Evolutionary conservation across 306 rosid genomes (phyloP), one percentile per base, ranked within the genome.

Genomic region (Oxytropis ochrocephala): DNA sequence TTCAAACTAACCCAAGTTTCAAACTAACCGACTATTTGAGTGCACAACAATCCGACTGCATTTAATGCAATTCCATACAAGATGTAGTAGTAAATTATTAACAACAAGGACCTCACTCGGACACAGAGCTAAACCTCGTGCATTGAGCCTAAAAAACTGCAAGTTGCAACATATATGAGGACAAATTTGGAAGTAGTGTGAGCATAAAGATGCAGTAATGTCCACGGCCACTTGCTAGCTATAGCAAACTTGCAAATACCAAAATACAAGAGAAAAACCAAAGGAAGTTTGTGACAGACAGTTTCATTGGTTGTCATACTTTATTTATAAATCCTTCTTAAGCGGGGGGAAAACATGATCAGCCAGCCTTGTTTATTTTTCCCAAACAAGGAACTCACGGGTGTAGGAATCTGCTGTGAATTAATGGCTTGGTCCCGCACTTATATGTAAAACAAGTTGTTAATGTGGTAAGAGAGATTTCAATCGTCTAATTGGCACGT

Each of bases 381-480:
- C 70, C 81, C 77, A 41, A 70, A 74, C 77, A 41, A 70, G 76
- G 18, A 75, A 75, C 71, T 75, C 81, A 64, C 55, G 66, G 74
- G 69, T 29, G 18, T 11, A 46, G 29, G 64, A 18, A 60, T 47
- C 39, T 41, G 4, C 47, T 11, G 11, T 41, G 13, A 9, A 41
- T 41, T 41, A 41, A 38, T 38, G 11, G 11, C 11, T 38, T 38
- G 43, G 43, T 38, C 43, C 43, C 8, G 38, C 29, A 24, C 29
- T 24, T 24, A 24, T 24, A 24, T 24, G 29, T 24, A 24, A 24
- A 24, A 24, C 3, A 24, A 24, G 29, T 24, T 24, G 29, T 2
- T 24, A 24, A 6, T 33, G 38, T 33, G 38, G 38, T 33, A 33
- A 33, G 38, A 33, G 38, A 33, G 38, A 33, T 5, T 33, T 7